Conservation (phyloP, 441 rosid species). For the Brassica balearica region DNA sequence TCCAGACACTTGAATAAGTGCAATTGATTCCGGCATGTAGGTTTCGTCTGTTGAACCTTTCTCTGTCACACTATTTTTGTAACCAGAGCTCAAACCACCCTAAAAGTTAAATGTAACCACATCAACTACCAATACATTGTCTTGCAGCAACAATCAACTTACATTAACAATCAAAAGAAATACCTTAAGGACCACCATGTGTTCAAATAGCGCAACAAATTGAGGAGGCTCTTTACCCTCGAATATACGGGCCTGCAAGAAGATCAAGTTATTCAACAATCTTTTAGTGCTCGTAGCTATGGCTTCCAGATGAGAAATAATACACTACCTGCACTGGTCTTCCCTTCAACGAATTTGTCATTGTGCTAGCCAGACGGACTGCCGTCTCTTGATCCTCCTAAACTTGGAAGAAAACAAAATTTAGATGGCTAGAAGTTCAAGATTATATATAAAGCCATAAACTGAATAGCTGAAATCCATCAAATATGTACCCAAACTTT, state of each 20-base stretch:
- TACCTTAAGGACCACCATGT: slow-evolving; percentile 96
- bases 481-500: slow-evolving; percentile 23
- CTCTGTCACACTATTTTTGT: slow-evolving; percentile 73
- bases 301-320: slow-evolving; percentile 13
- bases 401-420: slow-evolving; percentile 25
- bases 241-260: slow-evolving; percentile 78
- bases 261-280: slow-evolving; percentile 30
- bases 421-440: slow-evolving; percentile 19
- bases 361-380: slow-evolving; percentile 72
- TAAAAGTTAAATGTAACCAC: slow-evolving; percentile 41
- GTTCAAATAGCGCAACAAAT: slow-evolving; percentile 90
- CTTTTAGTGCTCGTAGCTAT: slow-evolving; percentile 16
- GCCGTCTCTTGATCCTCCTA: slow-evolving; percentile 96
- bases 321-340: slow-evolving; percentile 90
- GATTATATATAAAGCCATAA: slow-evolving; percentile 1
- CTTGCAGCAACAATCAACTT: slow-evolving; percentile 23
- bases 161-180: slow-evolving; percentile 21
- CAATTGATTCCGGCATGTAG: slow-evolving; percentile 72
- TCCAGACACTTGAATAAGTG: slow-evolving; percentile 89
- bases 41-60: slow-evolving; percentile 80
- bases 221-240: slow-evolving; percentile 99
- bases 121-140: slow-evolving; percentile 14
- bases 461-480: background rate
- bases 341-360: slow-evolving; percentile 88
- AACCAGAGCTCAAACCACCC: slow-evolving; percentile 98